Evolutionary conservation across 2,329 filamentous ascomycete genomes (phyloP).

Genomic region (Trichophyton schoenleinii): DNA sequence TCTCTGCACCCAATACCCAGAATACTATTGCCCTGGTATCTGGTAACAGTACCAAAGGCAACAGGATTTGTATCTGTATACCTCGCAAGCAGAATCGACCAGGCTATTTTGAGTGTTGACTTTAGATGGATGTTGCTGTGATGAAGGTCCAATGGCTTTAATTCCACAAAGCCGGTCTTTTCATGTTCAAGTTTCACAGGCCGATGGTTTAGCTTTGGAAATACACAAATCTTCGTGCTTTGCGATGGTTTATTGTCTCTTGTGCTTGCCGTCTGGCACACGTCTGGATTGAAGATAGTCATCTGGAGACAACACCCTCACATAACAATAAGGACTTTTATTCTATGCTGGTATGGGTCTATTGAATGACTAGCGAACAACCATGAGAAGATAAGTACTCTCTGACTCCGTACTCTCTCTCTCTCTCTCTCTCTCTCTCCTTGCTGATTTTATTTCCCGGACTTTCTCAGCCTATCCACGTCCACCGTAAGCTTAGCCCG

Average conservation of each 20-base stretch:
- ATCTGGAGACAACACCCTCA: background rate
- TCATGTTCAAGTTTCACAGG: background rate
- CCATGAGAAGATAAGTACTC: background rate
- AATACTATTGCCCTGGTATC: background rate
- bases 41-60: background rate
- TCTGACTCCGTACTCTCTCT: background rate
- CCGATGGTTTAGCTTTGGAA: background rate
- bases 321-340: background rate
- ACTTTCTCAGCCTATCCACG: background rate
- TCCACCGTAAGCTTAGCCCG: background rate
- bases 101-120: background rate
- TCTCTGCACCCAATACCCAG: background rate
- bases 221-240: background rate
- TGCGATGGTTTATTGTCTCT: background rate
- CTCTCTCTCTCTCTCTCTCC: background rate
- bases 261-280: background rate
- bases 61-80: conserved; percentile 1
- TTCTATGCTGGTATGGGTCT: background rate
- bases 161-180: background rate
- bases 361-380: background rate
- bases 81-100: conserved; percentile 7
- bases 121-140: background rate
- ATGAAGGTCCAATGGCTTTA: background rate
- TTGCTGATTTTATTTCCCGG: background rate
- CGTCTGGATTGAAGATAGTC: background rate